Conservation (phyloP, 2,329 filamentous ascomycete species). For the Scedosporium minutisporum region DNA sequence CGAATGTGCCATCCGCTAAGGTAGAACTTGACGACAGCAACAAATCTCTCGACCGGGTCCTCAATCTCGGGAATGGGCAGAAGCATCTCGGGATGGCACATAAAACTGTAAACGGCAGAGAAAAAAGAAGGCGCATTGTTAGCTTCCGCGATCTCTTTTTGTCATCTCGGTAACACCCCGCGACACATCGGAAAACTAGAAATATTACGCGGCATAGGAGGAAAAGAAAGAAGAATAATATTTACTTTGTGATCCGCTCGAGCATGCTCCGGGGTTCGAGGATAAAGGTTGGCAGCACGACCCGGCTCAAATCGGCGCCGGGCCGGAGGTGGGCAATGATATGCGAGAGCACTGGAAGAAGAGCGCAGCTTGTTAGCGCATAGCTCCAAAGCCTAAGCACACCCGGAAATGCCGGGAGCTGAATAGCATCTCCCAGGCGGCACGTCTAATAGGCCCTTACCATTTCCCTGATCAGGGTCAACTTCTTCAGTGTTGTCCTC, state of each 20-base stretch:
- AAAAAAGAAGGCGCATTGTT: not conserved
- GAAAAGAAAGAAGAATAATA: not conserved
- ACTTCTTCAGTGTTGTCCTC: constrained; percentile 72
- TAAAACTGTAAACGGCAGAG: constrained; percentile 57
- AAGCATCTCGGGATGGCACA: constrained; percentile 96
- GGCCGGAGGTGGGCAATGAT: constrained; percentile 96
- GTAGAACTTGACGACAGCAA: constrained; percentile 96
- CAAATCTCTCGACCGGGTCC: constrained; percentile 80
- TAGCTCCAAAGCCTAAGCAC: not conserved
- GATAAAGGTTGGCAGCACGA: constrained; percentile 94
- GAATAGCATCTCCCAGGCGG: too few species aligned
- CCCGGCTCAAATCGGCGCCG: constrained; percentile 86
- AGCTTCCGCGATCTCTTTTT: not conserved
- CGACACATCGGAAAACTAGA: not conserved
- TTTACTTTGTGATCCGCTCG: constrained; percentile 95
- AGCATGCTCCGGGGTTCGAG: constrained; percentile 96
- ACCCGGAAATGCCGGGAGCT: not conserved
- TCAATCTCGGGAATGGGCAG: constrained; percentile 80
- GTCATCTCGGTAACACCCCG: not conserved
- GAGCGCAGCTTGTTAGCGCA: not conserved
- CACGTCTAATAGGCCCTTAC: constrained; percentile 37
- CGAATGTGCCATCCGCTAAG: constrained; percentile 98
- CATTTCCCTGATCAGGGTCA: constrained; percentile 88
- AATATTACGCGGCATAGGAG: not conserved
- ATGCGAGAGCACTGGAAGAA: constrained; percentile 71